Base-by-base conservation (phyloP, 2,329 filamentous ascomycete species). In the Fusarium sp. region DNA sequence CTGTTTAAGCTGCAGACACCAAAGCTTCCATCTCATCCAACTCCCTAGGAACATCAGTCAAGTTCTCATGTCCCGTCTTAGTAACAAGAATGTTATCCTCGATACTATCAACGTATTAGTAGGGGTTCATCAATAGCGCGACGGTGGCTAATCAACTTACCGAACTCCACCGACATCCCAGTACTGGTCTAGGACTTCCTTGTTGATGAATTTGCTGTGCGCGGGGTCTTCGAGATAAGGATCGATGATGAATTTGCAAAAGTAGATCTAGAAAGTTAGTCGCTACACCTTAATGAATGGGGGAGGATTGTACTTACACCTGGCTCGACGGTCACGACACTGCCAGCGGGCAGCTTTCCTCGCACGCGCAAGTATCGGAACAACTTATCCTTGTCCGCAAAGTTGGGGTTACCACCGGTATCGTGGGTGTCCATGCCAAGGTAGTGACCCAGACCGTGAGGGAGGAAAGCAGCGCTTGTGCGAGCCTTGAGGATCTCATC, bases 341-440 rank as follows among this genome's bases (percentile, higher is more conserved):
- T 91, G 10, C 92, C 91, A 1, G 90, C 91, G 0, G 94, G 93
- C 49, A 98, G 80, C 24, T 82, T 86, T 15, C 92, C 91, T 56
- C 96, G 85, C 41, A 97, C 90, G 46, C 96, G 86, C 65, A 99
- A 83, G 77, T 98, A 98, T 56, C 89, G 87, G 82, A 98, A 98
- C 86, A 98, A 89, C 38, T 88, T 84, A 78, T 99, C 94, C 64
- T 87, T 83, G 77, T 99, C 96, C 11, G 84, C 84, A 74, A 92
- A 93, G 80, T 94, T 91, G 38, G 92, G 85, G 78, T 94, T 90
- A 24, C 92, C 93, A 65, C 92, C 92, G 0, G 90, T 92, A 76
- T 98, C 94, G 79, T 98, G 94, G 3, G 94, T 97, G 78, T 98
- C 94, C 86, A 98, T 91, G 67, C 94, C 94, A 12, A 98, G 84